Base-by-base conservation (phyloP, 78 protist species). In the Guillardia theta region DNA sequence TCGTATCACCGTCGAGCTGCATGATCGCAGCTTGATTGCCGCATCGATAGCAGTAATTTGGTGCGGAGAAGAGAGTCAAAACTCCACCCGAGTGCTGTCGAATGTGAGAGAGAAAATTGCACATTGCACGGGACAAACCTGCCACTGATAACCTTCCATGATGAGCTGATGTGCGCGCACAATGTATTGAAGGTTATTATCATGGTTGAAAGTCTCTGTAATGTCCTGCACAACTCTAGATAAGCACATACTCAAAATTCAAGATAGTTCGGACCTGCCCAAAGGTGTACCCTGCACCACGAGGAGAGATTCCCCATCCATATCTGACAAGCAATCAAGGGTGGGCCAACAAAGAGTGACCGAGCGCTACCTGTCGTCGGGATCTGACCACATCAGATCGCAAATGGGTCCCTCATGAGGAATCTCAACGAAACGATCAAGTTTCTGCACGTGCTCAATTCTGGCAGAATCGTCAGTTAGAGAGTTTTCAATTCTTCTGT, bases 11-110 rank as follows among this genome's bases (percentile, higher is more conserved):
- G 70, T 58, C 70, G 1, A 58, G 58, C 83, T 97, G 95, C 95
- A 96, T 96, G 76, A 97, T 93, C 46, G 97, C 95, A 0, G 96
- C 99, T 78, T 94, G 95, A 94, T 97, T 98, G 50, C 99, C 99
- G 93, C 99, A 99, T 46, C 99, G 96, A 92, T 98, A 98, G 93
- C 99, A 99, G 97, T 99, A 99, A 96, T 99, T 99, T 1, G 99
- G 99, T 9, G 99, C 83, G 10, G 83, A 70, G 83, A 70, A 70
- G 83, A 70, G 83, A 18, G 83, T 70, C 45, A 70, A 6, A 22
- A 70, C 83, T 3, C 83, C 83, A 18, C 36, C 36, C 41, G 83
- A 36, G 41, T 70, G 83, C 41, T 70, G 83, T 43, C 83, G 27
- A 50, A 15, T 19, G 58, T 19, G 58, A 50, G 58, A 50, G 58